Percentiles rank a stretch among this genome's conserved stretches.
These are phyloP conservation scores for Xylariaceae sp. DNA, from an alignment of 2,329 filamentous ascomycete genomes.

Conservation along the genomic window DNA sequence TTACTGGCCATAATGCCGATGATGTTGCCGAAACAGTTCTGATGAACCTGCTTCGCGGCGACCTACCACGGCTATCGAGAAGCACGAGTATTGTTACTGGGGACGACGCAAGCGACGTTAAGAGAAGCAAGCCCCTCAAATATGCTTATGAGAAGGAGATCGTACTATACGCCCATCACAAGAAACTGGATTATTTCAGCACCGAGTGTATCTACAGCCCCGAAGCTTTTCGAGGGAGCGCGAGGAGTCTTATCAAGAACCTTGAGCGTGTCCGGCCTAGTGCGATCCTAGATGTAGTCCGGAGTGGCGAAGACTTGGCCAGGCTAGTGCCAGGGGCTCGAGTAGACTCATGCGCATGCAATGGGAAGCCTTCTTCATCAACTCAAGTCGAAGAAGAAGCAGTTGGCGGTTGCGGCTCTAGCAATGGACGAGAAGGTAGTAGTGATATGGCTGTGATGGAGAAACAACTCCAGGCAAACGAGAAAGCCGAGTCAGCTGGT, in stretches of 20 bases:
- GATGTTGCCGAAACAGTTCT: slow-evolving; percentile 96
- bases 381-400: slow-evolving; percentile 42
- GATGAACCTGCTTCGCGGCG: slow-evolving; percentile 92
- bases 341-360: slow-evolving; percentile 44
- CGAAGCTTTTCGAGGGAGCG: slow-evolving; percentile 91
- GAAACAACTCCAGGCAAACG: slow-evolving; percentile 62
- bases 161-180: slow-evolving; percentile 94
- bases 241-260: slow-evolving; percentile 88
- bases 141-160: slow-evolving; percentile 99
- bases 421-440: slow-evolving; percentile 61
- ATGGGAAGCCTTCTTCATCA: slow-evolving; percentile 36
- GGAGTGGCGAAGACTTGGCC: slow-evolving; percentile 95
- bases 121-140: slow-evolving; percentile 93
- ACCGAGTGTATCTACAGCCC: slow-evolving; percentile 98
- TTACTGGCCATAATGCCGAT: slow-evolving; percentile 96
- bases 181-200: slow-evolving; percentile 94
- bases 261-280: slow-evolving; percentile 89
- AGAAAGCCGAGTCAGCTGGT: slow-evolving; percentile 52
- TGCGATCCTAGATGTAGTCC: slow-evolving; percentile 90
- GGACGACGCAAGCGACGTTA: slow-evolving; percentile 76
- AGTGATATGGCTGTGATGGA: slow-evolving; percentile 84
- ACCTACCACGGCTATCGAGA: slow-evolving; percentile 79
- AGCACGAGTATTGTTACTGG: slow-evolving; percentile 88
- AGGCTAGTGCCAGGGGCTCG: slow-evolving; percentile 67
- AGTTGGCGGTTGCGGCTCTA: slow-evolving; percentile 70